These are phyloP conservation scores for Cicer judaicum DNA, from an alignment of 306 rosid genomes.

Conservation along the genomic window DNA sequence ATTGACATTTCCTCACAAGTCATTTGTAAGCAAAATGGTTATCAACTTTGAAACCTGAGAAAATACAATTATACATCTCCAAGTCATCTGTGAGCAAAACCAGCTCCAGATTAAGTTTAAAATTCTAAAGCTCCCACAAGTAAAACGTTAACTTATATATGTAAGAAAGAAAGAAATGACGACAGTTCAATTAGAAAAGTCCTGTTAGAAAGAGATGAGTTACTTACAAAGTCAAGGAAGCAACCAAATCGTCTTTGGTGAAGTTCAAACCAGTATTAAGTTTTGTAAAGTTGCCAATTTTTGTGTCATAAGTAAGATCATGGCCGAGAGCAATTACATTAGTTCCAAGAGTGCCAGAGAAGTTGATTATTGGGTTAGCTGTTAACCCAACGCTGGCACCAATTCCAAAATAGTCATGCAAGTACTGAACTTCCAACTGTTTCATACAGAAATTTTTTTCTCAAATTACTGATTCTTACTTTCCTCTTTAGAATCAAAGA, in stretches of 20 bases:
- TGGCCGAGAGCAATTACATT: slow-evolving; percentile 69
- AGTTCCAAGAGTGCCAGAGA: slow-evolving; percentile 81
- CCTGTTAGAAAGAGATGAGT: neutral
- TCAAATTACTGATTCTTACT: slow-evolving; percentile 21
- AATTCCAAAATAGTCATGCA: slow-evolving; percentile 82
- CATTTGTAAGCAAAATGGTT: neutral
- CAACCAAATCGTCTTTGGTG: slow-evolving; percentile 67
- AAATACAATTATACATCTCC: neutral
- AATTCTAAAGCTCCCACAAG: neutral
- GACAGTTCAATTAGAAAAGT: neutral
- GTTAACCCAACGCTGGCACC: slow-evolving; percentile 83
- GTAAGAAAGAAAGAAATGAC: slow-evolving; percentile 12
- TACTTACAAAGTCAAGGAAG: slow-evolving; percentile 77
- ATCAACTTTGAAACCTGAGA: neutral
- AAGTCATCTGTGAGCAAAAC: neutral
- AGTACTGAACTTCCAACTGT: slow-evolving; percentile 85
- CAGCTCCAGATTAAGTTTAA: neutral
- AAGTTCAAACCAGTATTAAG: slow-evolving; percentile 72
- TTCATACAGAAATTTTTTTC: slow-evolving; percentile 24
- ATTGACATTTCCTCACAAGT: neutral
- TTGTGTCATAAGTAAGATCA: slow-evolving; percentile 77
- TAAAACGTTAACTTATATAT: slow-evolving; percentile 14
- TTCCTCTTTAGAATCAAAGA: neutral
- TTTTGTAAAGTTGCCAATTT: slow-evolving; percentile 70
- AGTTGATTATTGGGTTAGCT: slow-evolving; percentile 79